Base-by-base conservation (phyloP, 1,284 basidiomycete species). In the Sporisorium iseilematis-ciliati region DNA sequence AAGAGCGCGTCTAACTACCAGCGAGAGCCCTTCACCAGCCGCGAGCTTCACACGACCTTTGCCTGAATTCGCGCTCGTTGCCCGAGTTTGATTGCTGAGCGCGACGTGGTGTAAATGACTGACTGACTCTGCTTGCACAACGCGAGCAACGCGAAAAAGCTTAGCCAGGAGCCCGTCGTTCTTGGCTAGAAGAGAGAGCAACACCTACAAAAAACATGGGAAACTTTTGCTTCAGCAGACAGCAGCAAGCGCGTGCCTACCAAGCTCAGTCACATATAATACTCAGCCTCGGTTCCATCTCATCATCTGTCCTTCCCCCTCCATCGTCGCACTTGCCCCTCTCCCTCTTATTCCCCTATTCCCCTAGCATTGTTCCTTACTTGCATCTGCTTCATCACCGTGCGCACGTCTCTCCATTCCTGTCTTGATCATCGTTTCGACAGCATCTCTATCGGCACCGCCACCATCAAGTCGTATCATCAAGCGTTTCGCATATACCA, bases 271-370 rank as follows among this genome's bases (percentile, higher is more conserved):
- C 55, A 56, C 63, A 71, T 71, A 71, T 71, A 71, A 65, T 70
- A 58, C 63, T 65, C 58, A 56, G 55, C 50, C 46, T 42, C 14
- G 55, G 25, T n/a, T 53, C 43, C 45, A 4, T 29, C 20, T 42
- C 21, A 20, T 55, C 56, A 21, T 54, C 55, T 61, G 7, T 57
- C 51, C 63, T 65, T 62, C 68, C 57, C 54, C 63, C 68, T 71
- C 59, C 63, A 65, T 71, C 68, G 58, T 71, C 68, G 63, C 63
- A 54, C 58, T 54, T 43, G 53, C 57, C 46, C 20, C 54, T 57
- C 61, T 25, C 45, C 67, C 43, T 50, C 61, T n/a, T 45, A 8
- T 25, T 38, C 35, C 54, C 21, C 54, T 31, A 35, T 25, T 43
- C 12, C 7, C 35, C 23, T 40, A 45, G 42, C 43, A 40, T 53